Evolutionary conservation across 2,329 filamentous ascomycete species (phyloP).

Genomic region (Graphiopsis chlorocephala): DNA sequence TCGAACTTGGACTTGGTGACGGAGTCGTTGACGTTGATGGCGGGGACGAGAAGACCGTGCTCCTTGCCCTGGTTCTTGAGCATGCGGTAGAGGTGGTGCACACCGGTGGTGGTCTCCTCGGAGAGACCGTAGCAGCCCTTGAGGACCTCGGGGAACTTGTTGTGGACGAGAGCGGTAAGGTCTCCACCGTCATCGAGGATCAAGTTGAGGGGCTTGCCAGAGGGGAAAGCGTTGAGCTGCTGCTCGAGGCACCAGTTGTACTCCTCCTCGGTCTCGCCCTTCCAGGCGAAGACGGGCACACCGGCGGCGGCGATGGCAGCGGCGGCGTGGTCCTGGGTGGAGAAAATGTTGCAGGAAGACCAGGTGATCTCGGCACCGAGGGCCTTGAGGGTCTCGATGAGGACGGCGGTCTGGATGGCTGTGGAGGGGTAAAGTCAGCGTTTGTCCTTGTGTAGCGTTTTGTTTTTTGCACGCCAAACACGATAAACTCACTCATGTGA

Average conservation of each 20-base stretch:
- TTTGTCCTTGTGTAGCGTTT: not conserved
- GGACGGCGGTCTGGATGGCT: slow-evolving; percentile 97
- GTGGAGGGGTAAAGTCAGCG: slow-evolving; percentile 20
- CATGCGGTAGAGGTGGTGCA: slow-evolving; percentile 99
- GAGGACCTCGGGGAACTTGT: slow-evolving; percentile 97
- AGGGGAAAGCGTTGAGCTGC: slow-evolving; percentile 95
- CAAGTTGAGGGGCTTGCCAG: slow-evolving; percentile 92
- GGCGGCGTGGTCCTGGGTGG: slow-evolving; percentile 96
- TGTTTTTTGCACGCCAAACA: not conserved
- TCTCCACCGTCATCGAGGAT: slow-evolving; percentile 99
- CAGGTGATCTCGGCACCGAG: slow-evolving; percentile 98
- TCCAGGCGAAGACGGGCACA: slow-evolving; percentile 82
- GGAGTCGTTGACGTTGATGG: slow-evolving; percentile 99
- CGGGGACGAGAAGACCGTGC: slow-evolving; percentile 74
- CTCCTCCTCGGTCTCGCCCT: slow-evolving; percentile 98
- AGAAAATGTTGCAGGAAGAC: slow-evolving; percentile 99
- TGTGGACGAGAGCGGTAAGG: slow-evolving; percentile 91
- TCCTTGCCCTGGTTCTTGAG: slow-evolving; percentile 72
- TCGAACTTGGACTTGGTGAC: slow-evolving; percentile 99
- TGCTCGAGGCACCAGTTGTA: slow-evolving; percentile 99
- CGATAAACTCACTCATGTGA: slow-evolving; percentile 74
- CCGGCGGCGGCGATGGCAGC: slow-evolving; percentile 93
- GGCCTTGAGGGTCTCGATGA: slow-evolving; percentile 93
- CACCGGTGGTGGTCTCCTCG: slow-evolving; percentile 99
- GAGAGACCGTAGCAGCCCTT: slow-evolving; percentile 98